Base-by-base conservation (phyloP, 2,329 filamentous ascomycete species). In the Aureobasidium zeae region DNA sequence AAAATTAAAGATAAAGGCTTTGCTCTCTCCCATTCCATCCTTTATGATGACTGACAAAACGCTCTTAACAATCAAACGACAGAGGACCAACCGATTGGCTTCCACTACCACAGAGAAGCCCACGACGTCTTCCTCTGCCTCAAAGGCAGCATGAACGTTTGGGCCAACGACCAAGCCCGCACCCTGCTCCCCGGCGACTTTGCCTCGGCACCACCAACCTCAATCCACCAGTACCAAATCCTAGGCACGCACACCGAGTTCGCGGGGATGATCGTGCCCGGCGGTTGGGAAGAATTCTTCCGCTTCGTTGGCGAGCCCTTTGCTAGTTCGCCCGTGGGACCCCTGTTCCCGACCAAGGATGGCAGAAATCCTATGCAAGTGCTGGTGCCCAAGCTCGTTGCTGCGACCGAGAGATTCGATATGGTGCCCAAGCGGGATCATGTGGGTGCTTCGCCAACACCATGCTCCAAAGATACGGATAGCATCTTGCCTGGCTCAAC, bases 261-360 rank as follows among this genome's bases (percentile, higher is more conserved):
- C 15, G 58, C 72, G 1, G 72, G 73, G 11, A 56, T 78, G 3
- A 70, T 77, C 20, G 70, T 71, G 0, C 74, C 74, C 0, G 74
- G 72, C 4, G 73, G 74, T 52, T 77, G 74, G 74, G 62, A 75
- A 20, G 73, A 77, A 51, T 77, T 78, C 61, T 78, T 77, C 61
- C 67, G 74, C 37, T 71, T 74, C 53, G 67, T 77, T 6, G 67
- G 66, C 20, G 73, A 77, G 54, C 61, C 69, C 0, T 76, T 70
- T 45, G 16, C 16, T 16, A 13, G 21, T 13, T 49, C 59, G 3
- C 53, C 55, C 2, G 41, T 50, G 15, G 44, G 44, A 10, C 51
- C 70, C 1, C 49, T 76, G 13, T 65, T 72, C 12, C 73, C 74
- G 1, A 67, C 73, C 38, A 56, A 60, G 25, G 74, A 77, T 52